Conservation (phyloP, 352 stramenopile species). For the Phytophthora constricta region DNA sequence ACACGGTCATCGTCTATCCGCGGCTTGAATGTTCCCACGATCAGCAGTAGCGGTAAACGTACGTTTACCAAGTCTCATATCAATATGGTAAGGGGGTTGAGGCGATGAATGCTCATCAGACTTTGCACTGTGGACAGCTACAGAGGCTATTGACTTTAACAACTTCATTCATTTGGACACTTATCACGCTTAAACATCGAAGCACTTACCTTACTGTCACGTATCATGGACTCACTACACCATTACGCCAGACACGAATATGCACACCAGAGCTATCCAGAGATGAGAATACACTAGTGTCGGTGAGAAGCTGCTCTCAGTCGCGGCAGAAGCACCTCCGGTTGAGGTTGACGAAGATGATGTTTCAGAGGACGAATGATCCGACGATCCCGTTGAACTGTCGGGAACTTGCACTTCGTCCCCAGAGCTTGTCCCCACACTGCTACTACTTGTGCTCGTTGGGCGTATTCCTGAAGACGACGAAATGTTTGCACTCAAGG, state of each 20-base stretch:
- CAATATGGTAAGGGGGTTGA: slow-evolving; percentile 40
- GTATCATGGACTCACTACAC: not conserved
- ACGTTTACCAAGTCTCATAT: slow-evolving; percentile 33
- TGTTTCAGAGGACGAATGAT: not conserved
- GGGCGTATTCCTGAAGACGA: slow-evolving; percentile 6
- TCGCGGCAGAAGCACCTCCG: slow-evolving; percentile 14
- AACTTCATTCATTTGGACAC: not conserved
- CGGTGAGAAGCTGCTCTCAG: slow-evolving; percentile 10
- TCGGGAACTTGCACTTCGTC: slow-evolving; percentile 8
- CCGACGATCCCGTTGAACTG: slow-evolving; percentile 8
- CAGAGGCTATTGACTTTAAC: no score
- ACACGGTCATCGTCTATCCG: slow-evolving; percentile 2
- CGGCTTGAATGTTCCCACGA: not conserved
- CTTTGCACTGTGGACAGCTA: no score
- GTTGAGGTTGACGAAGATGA: slow-evolving; percentile 13
- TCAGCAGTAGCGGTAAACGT: slow-evolving; percentile 5
- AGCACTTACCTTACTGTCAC: not conserved
- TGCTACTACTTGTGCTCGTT: not conserved
- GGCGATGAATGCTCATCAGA: no score
- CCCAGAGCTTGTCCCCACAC: not conserved
- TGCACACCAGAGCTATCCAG: not conserved
- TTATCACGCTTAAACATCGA: not conserved
- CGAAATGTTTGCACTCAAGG: not conserved
- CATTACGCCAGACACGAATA: not conserved
- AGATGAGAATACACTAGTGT: not conserved